Base-by-base conservation (phyloP, 257 asterid species). In the Petunia axillaris region DNA sequence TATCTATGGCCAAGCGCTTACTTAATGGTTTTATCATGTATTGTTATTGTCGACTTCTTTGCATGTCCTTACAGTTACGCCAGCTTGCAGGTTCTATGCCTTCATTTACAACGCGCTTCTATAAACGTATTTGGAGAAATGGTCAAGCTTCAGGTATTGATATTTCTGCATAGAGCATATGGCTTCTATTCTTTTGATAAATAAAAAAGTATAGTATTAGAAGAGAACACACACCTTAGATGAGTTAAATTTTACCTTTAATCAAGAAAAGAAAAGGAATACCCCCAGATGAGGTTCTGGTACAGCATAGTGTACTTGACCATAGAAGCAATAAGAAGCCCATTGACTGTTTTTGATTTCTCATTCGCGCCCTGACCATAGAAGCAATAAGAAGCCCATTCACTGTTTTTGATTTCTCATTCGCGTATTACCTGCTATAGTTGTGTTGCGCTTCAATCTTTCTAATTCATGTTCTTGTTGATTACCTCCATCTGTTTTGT, bases 81-180 rank as follows among this genome's bases (percentile, higher is more conserved):
- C 62, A 11, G 60, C 5, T 63, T 76, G 91, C 97, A 92, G 99
- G 91, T 95, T 88, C 86, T 95, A 4, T 95, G 98, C 87, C 84
- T 95, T 84, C 96, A 95, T 87, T 87, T 95, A 57, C 99, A 93
- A 84, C 97, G 97, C 36, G 99, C 96, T 81, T 95, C 97, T 16
- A 87, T 90, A 60, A 89, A 93, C 83, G 48, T 88, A 80, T 83
- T 89, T 65, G 99, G 98, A 81, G 93, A 93, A 78, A 83, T 87
- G 41, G 82, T 85, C 80, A 95, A 95, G 85, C 92, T 93, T 88
- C 85, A 75, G 97, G 97, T 95, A 89, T 44, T 35, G 44, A 50
- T 50, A 73, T 73, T 50, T 53, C 11, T 11, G 62, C 62, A 35
- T n/a, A n/a, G n/a, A n/a, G n/a, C n/a, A n/a, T 6, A 40, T 1